A percentile compares a stretch with the other conserved stretches of the same genome.
Evolutionary conservation across 2,329 filamentous ascomycete species (phyloP).

Genomic region (Aspergillus tanneri): DNA sequence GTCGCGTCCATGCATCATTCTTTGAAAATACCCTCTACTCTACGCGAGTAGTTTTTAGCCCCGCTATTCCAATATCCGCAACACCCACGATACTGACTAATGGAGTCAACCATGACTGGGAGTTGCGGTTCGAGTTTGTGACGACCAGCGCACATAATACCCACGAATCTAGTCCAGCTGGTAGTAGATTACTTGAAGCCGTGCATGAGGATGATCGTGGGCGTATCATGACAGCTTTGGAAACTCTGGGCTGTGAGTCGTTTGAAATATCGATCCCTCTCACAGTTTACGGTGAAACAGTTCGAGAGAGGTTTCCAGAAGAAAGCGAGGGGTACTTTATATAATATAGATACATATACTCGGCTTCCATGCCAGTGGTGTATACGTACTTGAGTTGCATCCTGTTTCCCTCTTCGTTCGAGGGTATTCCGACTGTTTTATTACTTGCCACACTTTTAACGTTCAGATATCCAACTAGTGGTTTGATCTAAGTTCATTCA

Average conservation of each 20-base stretch:
- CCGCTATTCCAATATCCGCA: conserved; percentile 76
- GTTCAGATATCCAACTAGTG: too few relatives aligned
- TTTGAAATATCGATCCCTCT: conserved; percentile 87
- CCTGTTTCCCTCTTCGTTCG: background rate
- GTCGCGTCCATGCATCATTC: conserved; percentile 72
- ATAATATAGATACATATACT: conserved; percentile 18
- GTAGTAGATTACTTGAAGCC: conserved; percentile 68
- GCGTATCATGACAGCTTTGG: conserved; percentile 71
- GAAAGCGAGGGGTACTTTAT: conserved; percentile 44
- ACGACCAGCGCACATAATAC: conserved; percentile 59
- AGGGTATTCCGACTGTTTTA: background rate
- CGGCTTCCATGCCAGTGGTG: background rate
- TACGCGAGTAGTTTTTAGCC: conserved; percentile 73
- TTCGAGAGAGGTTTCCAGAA: conserved; percentile 43
- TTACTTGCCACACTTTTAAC: too few relatives aligned
- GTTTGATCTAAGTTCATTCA: too few relatives aligned
- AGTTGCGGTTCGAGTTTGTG: conserved; percentile 87
- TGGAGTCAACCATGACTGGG: conserved; percentile 84
- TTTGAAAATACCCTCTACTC: conserved; percentile 84
- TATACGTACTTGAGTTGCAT: background rate
- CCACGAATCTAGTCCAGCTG: conserved; percentile 36
- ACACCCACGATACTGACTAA: conserved; percentile 92
- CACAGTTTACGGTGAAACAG: conserved; percentile 67
- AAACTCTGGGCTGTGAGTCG: conserved; percentile 78
- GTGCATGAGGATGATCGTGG: conserved; percentile 77